phyloP scores from a whole-genome alignment of 1,139 yeast genomes.

The Blastobotrys petasosporus region DNA sequence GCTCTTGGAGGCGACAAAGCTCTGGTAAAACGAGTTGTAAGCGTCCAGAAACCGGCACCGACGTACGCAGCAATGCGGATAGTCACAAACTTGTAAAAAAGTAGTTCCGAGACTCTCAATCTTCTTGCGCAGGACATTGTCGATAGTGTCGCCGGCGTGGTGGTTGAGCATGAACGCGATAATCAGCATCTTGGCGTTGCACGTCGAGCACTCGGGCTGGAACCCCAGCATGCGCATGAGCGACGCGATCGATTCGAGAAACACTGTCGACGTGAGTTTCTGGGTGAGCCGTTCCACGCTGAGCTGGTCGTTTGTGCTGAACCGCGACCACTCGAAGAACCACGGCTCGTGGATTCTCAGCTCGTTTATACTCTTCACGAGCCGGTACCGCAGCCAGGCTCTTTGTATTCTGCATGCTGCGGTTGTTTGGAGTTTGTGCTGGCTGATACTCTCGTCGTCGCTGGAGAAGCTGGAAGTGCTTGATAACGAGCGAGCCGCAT shows the following conservation, averaged over 20 bases:
- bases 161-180: constrained; percentile 25
- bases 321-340: constrained; percentile 19
- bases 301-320: constrained; percentile 4
- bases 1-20: constrained; percentile 22
- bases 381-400: constrained; percentile 17
- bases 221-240: constrained; percentile 18
- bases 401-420: constrained; percentile 19
- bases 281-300: constrained; percentile 3
- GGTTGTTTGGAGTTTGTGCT: background rate
- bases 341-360: constrained; percentile 18
- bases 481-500: too few relatives aligned
- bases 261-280: constrained; percentile 3
- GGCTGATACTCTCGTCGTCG: background rate
- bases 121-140: constrained; percentile 13
- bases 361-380: constrained; percentile 12
- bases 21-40: constrained; percentile 19
- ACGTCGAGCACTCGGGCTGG: constrained; percentile 13
- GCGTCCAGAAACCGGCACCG: constrained; percentile 23
- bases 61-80: constrained; percentile 19
- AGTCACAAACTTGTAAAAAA: constrained; percentile 20
- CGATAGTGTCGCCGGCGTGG: constrained; percentile 14
- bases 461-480: background rate
- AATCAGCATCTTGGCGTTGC: constrained; percentile 24
- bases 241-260: constrained; percentile 14
- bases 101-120: constrained; percentile 20